phyloP scores from a whole-genome alignment of 306 rosid species.

The Trifolium pratense region DNA sequence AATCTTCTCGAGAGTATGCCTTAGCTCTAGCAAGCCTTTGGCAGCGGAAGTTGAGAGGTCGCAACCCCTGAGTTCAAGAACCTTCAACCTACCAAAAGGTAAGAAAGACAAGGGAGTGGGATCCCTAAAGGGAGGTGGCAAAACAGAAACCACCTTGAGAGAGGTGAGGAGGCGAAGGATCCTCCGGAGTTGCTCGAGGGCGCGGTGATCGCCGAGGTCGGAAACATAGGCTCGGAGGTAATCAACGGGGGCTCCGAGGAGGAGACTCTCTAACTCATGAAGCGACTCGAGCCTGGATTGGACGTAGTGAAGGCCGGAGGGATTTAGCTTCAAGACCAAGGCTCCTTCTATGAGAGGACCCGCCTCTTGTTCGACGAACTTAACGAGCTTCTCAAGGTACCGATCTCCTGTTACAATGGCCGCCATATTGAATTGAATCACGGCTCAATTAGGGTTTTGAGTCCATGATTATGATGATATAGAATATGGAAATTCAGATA shows the following conservation, averaged over 20 bases:
- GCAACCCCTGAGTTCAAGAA: constrained; percentile 91
- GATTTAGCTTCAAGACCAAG: constrained; percentile 81
- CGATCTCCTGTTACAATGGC: constrained; percentile 97
- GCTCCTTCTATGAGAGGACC: constrained; percentile 83
- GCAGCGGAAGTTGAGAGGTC: constrained; percentile 96
- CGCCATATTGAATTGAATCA: constrained; percentile 61
- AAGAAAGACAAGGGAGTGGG: constrained; percentile 89
- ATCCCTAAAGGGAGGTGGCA: constrained; percentile 68
- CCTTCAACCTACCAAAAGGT: constrained; percentile 76
- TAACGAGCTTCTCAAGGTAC: constrained; percentile 85
- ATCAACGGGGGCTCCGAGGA: constrained; percentile 88
- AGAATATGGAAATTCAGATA: constrained; percentile 28
- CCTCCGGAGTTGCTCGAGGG: constrained; percentile 92
- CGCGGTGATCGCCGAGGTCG: constrained; percentile 99
- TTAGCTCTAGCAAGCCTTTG: constrained; percentile 78
- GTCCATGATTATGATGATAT: too few species aligned
- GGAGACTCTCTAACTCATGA: constrained; percentile 80
- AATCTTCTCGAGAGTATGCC: constrained; percentile 91
- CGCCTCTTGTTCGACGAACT: constrained; percentile 75
- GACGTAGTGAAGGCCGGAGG: constrained; percentile 89
- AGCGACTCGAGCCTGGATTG: constrained; percentile 89
- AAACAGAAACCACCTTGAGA: constrained; percentile 83
- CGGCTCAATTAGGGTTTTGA: constrained; percentile 46
- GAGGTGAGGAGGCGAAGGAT: constrained; percentile 84
- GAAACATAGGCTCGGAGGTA: constrained; percentile 91